A percentile compares a stretch with the other conserved stretches of the same genome.
phyloP scores from a whole-genome alignment of 495 filamentous ascomycete species.

The Lophium mytilinum region DNA sequence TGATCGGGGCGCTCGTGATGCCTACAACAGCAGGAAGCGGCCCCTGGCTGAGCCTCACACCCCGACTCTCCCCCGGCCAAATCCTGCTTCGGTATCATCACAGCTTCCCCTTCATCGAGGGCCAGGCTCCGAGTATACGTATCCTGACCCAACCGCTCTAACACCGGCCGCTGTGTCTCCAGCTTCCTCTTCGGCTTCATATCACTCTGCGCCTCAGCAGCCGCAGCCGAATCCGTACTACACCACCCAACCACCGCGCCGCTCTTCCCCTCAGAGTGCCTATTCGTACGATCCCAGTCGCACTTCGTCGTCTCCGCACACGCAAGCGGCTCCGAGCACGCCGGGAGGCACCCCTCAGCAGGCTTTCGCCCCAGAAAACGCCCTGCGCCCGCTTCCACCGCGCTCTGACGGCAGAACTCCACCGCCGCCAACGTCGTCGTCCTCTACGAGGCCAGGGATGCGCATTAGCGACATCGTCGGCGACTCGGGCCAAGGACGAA shows the following conservation, averaged over 20 bases:
- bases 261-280: slow-evolving; percentile 27
- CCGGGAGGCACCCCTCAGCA: slow-evolving; percentile 14
- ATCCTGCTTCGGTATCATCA: slow-evolving; percentile 26
- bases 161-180: slow-evolving; percentile 33
- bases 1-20: slow-evolving; percentile 20
- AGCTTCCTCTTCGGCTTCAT: slow-evolving; percentile 28
- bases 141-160: slow-evolving; percentile 32
- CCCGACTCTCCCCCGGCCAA: slow-evolving; percentile 34
- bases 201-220: slow-evolving; percentile 24
- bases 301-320: slow-evolving; percentile 32
- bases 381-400: slow-evolving; percentile 12
- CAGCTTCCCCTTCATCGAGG: slow-evolving; percentile 20
- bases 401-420: slow-evolving; percentile 21
- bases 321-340: slow-evolving; percentile 25
- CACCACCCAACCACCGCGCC: slow-evolving; percentile 24
- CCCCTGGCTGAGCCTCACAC: slow-evolving; percentile 33
- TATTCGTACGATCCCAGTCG: slow-evolving; percentile 30
- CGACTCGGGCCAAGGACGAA: slow-evolving; percentile 16
- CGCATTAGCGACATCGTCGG: slow-evolving; percentile 27
- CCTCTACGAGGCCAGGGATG: slow-evolving; percentile 16
- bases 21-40: slow-evolving; percentile 29
- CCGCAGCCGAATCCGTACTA: slow-evolving; percentile 29
- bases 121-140: slow-evolving; percentile 22
- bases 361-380: slow-evolving; percentile 1
- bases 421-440: slow-evolving; percentile 14